Conservation (phyloP, 306 rosid genomes). For the Rosa persica region DNA sequence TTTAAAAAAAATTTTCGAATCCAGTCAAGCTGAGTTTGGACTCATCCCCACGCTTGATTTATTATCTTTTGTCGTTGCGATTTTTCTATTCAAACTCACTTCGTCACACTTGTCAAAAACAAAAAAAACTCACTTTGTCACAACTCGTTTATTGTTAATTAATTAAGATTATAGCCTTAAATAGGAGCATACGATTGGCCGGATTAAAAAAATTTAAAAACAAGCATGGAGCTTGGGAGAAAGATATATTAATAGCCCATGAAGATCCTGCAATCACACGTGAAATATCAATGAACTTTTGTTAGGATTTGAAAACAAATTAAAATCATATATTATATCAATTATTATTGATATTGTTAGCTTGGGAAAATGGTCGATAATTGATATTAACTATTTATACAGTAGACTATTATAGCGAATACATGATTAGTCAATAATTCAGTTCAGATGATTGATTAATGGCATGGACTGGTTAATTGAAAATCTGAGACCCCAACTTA, state of each 20-base stretch:
- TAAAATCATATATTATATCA: constrained; percentile 3
- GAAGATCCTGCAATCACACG: constrained; percentile 32
- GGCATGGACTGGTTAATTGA: too few relatives aligned
- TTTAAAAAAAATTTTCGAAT: too few relatives aligned
- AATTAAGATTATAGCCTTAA: neutral
- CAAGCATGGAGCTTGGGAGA: constrained; percentile 15
- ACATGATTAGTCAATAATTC: neutral
- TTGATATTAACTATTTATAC: neutral
- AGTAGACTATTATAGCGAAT: neutral
- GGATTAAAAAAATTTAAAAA: neutral
- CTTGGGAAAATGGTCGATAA: constrained; percentile 4
- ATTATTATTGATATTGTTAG: neutral
- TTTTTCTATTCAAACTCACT: neutral
- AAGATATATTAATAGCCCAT: neutral
- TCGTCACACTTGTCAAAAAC: too few relatives aligned
- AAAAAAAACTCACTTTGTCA: neutral
- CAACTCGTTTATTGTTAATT: neutral
- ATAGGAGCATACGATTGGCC: neutral
- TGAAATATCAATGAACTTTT: constrained; percentile 16
- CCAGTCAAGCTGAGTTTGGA: too few relatives aligned
- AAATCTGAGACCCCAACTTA: neutral
- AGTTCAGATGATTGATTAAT: neutral
- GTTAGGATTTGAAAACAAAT: constrained; percentile 11
- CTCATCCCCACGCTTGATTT: too few relatives aligned
- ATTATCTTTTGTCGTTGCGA: constrained; percentile 2